phyloP scores from a whole-genome alignment of 371 early-diverging fungal species.

The Phascolomyces articulosus region DNA sequence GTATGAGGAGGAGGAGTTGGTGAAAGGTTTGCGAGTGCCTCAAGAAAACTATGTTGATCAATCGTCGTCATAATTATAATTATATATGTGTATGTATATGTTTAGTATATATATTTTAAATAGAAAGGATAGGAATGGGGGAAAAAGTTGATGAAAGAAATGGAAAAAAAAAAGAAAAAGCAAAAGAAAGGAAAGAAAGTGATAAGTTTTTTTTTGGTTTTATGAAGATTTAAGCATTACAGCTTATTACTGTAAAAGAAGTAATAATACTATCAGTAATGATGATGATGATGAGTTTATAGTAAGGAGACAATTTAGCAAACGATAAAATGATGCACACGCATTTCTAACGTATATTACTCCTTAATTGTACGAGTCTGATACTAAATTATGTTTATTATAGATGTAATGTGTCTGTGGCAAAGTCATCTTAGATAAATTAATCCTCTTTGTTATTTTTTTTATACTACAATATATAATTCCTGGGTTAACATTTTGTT shows the following conservation, averaged over 20 bases:
- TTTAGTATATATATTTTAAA: background rate
- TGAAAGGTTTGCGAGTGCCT: conserved; percentile 2
- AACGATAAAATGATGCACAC: background rate
- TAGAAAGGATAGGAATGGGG: conserved; percentile 4
- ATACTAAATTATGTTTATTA: background rate
- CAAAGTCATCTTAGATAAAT: background rate
- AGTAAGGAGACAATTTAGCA: background rate
- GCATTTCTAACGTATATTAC: background rate
- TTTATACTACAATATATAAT: too few relatives aligned
- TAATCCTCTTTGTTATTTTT: too few relatives aligned
- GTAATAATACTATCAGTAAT: too few relatives aligned
- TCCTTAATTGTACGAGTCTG: background rate
- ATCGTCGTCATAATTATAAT: background rate
- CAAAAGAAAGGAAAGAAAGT: background rate
- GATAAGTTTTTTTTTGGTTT: too few relatives aligned
- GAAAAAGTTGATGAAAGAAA: conserved; percentile 5
- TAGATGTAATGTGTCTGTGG: background rate
- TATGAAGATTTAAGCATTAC: too few relatives aligned
- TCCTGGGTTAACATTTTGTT: too few relatives aligned
- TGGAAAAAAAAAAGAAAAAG: background rate
- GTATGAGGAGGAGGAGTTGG: too few relatives aligned
- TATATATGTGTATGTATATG: too few relatives aligned
- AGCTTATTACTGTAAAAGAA: too few relatives aligned
- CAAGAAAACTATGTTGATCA: conserved; percentile 6
- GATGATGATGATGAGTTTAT: background rate